These are phyloP conservation scores for Acacia concinna DNA, from an alignment of 331 rosid genomes.

Conservation along the genomic window DNA sequence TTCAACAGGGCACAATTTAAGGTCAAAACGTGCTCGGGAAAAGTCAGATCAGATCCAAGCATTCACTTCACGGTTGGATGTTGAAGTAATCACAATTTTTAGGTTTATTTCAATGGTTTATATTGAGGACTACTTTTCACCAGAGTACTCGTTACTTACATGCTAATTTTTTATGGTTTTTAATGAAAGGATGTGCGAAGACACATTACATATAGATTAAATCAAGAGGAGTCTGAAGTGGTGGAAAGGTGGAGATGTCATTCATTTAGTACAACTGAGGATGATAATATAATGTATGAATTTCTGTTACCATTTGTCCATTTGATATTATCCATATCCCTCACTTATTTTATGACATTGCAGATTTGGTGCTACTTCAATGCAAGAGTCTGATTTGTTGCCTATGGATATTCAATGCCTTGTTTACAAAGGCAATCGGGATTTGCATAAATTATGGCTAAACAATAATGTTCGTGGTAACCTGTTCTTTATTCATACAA, in stretches of 20 bases:
- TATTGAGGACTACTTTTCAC: background rate
- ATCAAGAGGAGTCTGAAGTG: constrained; percentile 5
- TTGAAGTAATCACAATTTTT: background rate
- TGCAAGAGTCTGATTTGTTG: constrained; percentile 6
- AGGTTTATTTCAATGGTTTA: background rate
- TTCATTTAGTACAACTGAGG: background rate
- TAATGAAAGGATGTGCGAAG: constrained; percentile 5
- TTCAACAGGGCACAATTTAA: background rate
- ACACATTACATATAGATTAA: constrained; percentile 4
- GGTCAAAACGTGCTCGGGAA: background rate
- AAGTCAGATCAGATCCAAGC: background rate
- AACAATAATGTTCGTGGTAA: constrained; percentile 6
- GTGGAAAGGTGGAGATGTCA: constrained; percentile 20
- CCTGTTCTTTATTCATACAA: background rate
- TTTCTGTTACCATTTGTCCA: background rate
- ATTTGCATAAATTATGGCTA: constrained; percentile 5
- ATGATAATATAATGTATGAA: background rate
- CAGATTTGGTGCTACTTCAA: background rate
- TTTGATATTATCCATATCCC: background rate
- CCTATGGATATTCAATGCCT: constrained; percentile 15
- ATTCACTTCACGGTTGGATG: background rate
- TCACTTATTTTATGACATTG: constrained; percentile 3
- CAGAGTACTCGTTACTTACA: background rate
- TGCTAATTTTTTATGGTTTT: background rate
- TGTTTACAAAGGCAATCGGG: constrained; percentile 9